These are phyloP conservation scores for Apiosordaria backusii DNA, from an alignment of 495 filamentous ascomycete species.

Conservation along the genomic window DNA sequence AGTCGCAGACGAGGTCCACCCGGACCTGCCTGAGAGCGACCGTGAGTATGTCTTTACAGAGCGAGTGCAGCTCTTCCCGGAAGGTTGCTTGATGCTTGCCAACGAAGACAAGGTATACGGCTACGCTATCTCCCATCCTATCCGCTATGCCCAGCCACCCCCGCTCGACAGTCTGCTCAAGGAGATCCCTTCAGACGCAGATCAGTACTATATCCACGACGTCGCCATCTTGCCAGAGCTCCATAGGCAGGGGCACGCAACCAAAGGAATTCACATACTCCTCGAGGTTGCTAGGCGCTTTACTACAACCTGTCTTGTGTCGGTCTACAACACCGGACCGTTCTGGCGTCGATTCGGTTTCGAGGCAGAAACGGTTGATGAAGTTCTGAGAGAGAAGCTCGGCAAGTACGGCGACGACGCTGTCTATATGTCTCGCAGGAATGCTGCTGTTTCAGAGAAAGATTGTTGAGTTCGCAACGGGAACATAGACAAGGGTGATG, in stretches of 20 bases:
- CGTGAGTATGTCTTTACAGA: slow-evolving; percentile 32
- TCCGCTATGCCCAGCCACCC: slow-evolving; percentile 32
- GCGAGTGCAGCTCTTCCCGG: slow-evolving; percentile 33
- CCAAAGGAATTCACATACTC: slow-evolving; percentile 19
- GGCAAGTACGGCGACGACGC: background rate
- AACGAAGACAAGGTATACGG: slow-evolving; percentile 26
- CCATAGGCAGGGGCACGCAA: slow-evolving; percentile 27
- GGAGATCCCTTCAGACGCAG: slow-evolving; percentile 24
- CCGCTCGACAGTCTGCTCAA: slow-evolving; percentile 31
- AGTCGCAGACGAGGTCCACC: slow-evolving; percentile 30
- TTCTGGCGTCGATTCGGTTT: slow-evolving; percentile 40
- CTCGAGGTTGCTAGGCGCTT: slow-evolving; percentile 22
- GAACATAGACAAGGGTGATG: too few species aligned
- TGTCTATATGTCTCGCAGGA: background rate
- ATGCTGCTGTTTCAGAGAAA: too few species aligned
- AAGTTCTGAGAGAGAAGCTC: slow-evolving; percentile 7
- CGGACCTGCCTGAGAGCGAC: slow-evolving; percentile 29
- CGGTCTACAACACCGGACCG: slow-evolving; percentile 34
- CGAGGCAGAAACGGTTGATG: background rate
- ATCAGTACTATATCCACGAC: slow-evolving; percentile 43
- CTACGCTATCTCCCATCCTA: slow-evolving; percentile 38
- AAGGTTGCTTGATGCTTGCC: slow-evolving; percentile 32
- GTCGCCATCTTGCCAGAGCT: slow-evolving; percentile 29
- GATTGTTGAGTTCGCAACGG: too few species aligned
- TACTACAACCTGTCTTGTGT: slow-evolving; percentile 29